phyloP scores from a whole-genome alignment of 2,329 filamentous ascomycete species.

The Arachnomyces sp. region DNA sequence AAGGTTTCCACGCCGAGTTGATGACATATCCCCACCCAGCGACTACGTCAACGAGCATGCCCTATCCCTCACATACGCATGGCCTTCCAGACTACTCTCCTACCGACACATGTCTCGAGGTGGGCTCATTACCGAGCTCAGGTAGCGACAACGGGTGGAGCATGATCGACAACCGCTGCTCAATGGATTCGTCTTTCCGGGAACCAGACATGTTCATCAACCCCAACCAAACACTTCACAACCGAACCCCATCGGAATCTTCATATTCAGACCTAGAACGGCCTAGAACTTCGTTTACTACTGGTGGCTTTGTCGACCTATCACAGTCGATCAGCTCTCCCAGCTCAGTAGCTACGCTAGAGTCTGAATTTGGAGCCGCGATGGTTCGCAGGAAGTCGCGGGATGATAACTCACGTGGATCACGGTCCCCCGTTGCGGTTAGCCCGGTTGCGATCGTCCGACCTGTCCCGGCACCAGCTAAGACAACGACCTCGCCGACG shows the following conservation, averaged over 20 bases:
- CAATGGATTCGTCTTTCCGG: slow-evolving; percentile 58
- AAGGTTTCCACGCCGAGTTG: slow-evolving; percentile 67
- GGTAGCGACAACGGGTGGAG: slow-evolving; percentile 81
- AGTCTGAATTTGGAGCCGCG: slow-evolving; percentile 41
- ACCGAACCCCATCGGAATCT: slow-evolving; percentile 78
- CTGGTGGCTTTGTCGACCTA: slow-evolving; percentile 72
- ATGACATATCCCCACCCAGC: slow-evolving; percentile 46
- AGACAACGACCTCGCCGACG: slow-evolving; percentile 45
- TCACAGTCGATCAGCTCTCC: slow-evolving; percentile 75
- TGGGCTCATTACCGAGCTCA: slow-evolving; percentile 72
- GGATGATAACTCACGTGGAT: slow-evolving; percentile 36
- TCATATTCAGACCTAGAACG: slow-evolving; percentile 62
- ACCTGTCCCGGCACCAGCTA: slow-evolving; percentile 49
- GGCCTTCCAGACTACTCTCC: slow-evolving; percentile 43
- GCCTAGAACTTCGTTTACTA: slow-evolving; percentile 52
- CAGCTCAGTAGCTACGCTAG: slow-evolving; percentile 64
- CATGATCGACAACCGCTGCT: slow-evolving; percentile 66
- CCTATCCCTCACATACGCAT: slow-evolving; percentile 39
- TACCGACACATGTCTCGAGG: slow-evolving; percentile 73
- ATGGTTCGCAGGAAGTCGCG: slow-evolving; percentile 33
- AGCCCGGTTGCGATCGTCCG: slow-evolving; percentile 61
- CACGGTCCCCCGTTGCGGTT: slow-evolving; percentile 41
- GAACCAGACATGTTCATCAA: slow-evolving; percentile 71
- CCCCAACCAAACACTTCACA: slow-evolving; percentile 79
- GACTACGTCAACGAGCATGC: slow-evolving; percentile 31